Base-by-base conservation (phyloP, 768 basidiomycete species). In the Rhodocollybia butyracea region DNA sequence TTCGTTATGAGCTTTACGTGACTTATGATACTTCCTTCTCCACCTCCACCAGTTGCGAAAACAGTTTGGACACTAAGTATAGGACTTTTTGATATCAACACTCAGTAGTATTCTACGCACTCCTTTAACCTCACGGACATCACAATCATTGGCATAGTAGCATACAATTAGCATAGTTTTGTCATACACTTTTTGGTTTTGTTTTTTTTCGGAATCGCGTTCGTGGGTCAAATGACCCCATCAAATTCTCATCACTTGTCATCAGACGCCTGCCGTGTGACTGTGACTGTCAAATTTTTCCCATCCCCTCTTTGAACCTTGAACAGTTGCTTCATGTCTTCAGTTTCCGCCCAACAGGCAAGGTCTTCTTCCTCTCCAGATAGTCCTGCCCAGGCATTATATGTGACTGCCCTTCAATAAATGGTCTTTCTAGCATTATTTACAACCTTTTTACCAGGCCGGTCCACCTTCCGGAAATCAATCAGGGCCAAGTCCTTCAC, bases 401-500 rank as follows among this genome's bases (percentile, higher is more conserved):
- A 45, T 60, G 5, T 62, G 72, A 61, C 36, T 56, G 56, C 4
- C 61, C 59, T 46, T 69, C 56, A 59, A 41, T 57, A 62, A 61
- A n/a, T 59, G 56, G 43, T 41, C 46, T 36, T 58, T 40, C 54
- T 61, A 45, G 45, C 69, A 63, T 54, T 53, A 50, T 50, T 50
- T 47, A 40, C 39, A 13, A 22, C 45, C 17, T 53, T 30, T 42
- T 34, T 45, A 22, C 69, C 56, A 64, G 56, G 57, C 68, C 41
- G 64, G 64, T 42, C 58, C 68, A 34, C 67, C 70, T 60, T 64
- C 74, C 65, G 72, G 70, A 69, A 55, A 58, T 59, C 48, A 50
- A 36, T 63, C 64, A 62, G 70, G 65, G 65, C 66, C 68, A 30
- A 62, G 65, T 68, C 71, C 74, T 67, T 73, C 73, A 39, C 64